Percentiles rank a stretch among this genome's conserved stretches.
Conservation (phyloP, 2,329 filamentous ascomycete genomes). For the Aspergillus pseudoviridinutans region DNA sequence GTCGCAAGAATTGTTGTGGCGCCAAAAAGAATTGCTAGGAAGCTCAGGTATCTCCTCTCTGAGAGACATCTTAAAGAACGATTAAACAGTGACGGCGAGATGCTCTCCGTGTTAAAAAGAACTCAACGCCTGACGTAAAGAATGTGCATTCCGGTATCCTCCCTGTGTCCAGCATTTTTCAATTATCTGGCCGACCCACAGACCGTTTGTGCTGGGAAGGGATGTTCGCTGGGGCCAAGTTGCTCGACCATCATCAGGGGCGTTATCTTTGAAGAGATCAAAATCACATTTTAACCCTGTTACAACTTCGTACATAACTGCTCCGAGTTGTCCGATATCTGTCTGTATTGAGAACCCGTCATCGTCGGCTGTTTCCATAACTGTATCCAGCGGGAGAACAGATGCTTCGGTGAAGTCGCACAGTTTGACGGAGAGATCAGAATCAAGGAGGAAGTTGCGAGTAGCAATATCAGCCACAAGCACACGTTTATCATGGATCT, state of each 20-base stretch:
- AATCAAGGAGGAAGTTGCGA: too few relatives aligned
- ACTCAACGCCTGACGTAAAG: background rate
- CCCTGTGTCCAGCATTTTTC: background rate
- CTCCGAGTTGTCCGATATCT: slow-evolving; percentile 25
- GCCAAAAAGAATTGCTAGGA: too few relatives aligned
- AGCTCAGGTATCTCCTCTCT: too few relatives aligned
- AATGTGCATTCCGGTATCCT: background rate
- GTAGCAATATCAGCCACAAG: too few relatives aligned
- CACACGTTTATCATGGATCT: too few relatives aligned
- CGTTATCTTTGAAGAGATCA: background rate
- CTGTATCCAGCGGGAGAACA: slow-evolving; percentile 13
- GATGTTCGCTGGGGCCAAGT: background rate
- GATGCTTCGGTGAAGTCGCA: too few relatives aligned
- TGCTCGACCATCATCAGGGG: background rate
- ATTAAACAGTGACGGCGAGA: too few relatives aligned
- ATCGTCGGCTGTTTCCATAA: slow-evolving; percentile 18
- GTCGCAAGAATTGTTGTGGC: too few relatives aligned
- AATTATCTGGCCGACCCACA: background rate
- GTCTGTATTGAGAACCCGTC: slow-evolving; percentile 21
- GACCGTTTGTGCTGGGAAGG: background rate
- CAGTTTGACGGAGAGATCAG: too few relatives aligned
- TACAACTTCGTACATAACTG: slow-evolving; percentile 27
- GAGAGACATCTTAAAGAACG: too few relatives aligned
- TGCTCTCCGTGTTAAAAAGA: too few relatives aligned
- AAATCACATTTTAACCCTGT: slow-evolving; percentile 20